These are phyloP conservation scores for Balansia obtecta DNA, from an alignment of 2,329 filamentous ascomycete genomes.

Conservation along the genomic window DNA sequence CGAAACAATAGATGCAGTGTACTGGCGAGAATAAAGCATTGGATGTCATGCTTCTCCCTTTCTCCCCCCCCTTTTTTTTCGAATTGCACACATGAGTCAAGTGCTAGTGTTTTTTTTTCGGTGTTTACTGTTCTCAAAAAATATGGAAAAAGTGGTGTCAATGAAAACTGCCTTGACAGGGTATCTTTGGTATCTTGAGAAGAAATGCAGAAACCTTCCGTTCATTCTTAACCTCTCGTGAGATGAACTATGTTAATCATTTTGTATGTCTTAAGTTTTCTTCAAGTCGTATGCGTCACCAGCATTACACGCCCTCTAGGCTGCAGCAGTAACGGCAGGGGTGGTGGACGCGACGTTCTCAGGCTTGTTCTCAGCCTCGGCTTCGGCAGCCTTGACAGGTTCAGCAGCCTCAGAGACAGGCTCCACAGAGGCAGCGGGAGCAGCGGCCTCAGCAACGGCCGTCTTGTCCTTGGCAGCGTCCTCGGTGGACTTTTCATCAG, in stretches of 20 bases:
- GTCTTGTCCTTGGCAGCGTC: constrained; percentile 22
- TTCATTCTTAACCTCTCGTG: constrained; percentile 33
- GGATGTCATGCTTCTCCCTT: neutral
- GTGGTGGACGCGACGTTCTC: constrained; percentile 28
- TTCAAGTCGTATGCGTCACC: constrained; percentile 15
- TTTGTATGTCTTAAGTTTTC: constrained; percentile 10
- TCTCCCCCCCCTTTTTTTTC: constrained; percentile 14
- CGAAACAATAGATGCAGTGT: constrained; percentile 19
- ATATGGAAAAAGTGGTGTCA: constrained; percentile 28
- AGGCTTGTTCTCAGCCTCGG: constrained; percentile 29
- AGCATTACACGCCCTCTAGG: constrained; percentile 25
- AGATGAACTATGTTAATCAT: constrained; percentile 17
- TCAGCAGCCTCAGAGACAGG: constrained; percentile 13
- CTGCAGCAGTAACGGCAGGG: constrained; percentile 38
- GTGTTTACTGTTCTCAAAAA: no score
- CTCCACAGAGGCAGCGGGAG: constrained; percentile 15
- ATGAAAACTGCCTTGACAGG: constrained; percentile 38
- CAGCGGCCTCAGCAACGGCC: constrained; percentile 16
- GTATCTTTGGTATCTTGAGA: constrained; percentile 39
- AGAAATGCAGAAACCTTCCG: constrained; percentile 41
- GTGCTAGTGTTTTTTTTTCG: constrained; percentile 10
- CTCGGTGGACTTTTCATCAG: constrained; percentile 27
- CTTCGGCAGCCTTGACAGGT: constrained; percentile 14
- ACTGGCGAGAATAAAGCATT: constrained; percentile 13
- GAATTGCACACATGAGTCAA: constrained; percentile 8